Percentiles rank a stretch among this genome's conserved stretches.
Evolutionary conservation across 805 yeast genomes (phyloP).

Genomic region (Phaffomyces thermotolerans): DNA sequence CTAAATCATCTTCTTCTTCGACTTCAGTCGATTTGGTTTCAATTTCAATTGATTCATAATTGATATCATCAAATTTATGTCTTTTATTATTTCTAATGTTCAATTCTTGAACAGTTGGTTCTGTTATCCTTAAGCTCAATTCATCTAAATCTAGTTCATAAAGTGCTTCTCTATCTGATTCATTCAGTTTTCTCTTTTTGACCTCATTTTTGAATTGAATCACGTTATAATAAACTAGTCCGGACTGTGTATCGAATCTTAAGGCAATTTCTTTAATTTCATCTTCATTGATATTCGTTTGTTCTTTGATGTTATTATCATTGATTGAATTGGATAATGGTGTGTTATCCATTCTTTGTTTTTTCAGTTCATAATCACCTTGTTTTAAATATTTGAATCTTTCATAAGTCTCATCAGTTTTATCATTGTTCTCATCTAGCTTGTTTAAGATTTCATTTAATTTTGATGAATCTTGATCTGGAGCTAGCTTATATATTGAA

Average conservation of each 20-base stretch:
- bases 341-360: slow-evolving; percentile 10
- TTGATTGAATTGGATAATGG: slow-evolving; percentile 7
- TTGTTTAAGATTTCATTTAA: slow-evolving; percentile 39
- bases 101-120: slow-evolving; percentile 65
- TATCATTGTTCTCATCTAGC: slow-evolving; percentile 38
- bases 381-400: slow-evolving; percentile 52
- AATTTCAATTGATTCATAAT: slow-evolving; percentile 48
- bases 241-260: slow-evolving; percentile 45
- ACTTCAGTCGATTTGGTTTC: slow-evolving; percentile 20
- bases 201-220: slow-evolving; percentile 70
- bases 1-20: slow-evolving; percentile 23
- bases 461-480: slow-evolving; percentile 29
- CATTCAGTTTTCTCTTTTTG: slow-evolving; percentile 71
- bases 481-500: slow-evolving; percentile 51
- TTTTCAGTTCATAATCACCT: slow-evolving; percentile 74
- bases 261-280: slow-evolving; percentile 53
- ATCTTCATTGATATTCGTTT: slow-evolving; percentile 8
- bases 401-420: slow-evolving; percentile 25
- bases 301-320: slow-evolving; percentile 20
- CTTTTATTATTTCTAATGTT: slow-evolving; percentile 60
- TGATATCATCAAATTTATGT: slow-evolving; percentile 72
- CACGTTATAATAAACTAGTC: slow-evolving; percentile 71
- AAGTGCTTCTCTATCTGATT: slow-evolving; percentile 42
- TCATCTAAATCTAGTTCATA: slow-evolving; percentile 53
- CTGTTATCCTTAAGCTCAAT: slow-evolving; percentile 57